Evolutionary conservation across 495 filamentous ascomycete species (phyloP), one percentile per base, ranked within the genome.

Genomic region (Penicillium odoratum): DNA sequence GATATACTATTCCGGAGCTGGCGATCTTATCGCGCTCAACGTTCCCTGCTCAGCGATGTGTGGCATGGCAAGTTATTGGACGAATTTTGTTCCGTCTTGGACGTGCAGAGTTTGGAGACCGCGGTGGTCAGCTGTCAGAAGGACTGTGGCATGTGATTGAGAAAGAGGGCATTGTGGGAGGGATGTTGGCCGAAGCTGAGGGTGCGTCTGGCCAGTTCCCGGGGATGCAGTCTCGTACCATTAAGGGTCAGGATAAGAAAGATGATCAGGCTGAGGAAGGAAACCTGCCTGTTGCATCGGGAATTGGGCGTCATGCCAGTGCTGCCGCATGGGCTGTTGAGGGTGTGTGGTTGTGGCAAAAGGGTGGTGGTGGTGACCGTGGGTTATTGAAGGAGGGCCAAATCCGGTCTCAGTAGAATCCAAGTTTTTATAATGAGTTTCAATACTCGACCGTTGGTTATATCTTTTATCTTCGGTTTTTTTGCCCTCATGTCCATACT

Each of bases 1-100:
- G 94, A 0, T 98, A 98, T 69, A 97, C 95, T 1, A 81, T 98
- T 29, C 87, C 88, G 0, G 94, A 98, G 71, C 79, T 98, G 3
- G 89, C 93, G 7, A 83, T 88, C 16, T 77, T 97, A 36, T 85
- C 90, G 25, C 81, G 92, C n/a, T 92, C 88, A 43, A 82, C 86
- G 0, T 91, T 95, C 51, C 83, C 95, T 4, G 83, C 86, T 1
- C 94, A 98, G 74, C 79, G 95, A 2, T 98, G 94, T 61, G 77
- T 98, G 11, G 92, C 95, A 2, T 96, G 89, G 73, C 93, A 95
- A 71, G 92, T 91, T 0, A 77, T 98, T 5, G 94, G 94, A 1
- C 79, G 94, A 11, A 81, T 98, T 16, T 62, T 97, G 31, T 97
- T 90, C 65, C 81, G 92, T 25, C 78, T 98, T 0, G 94, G 94